Evolutionary conservation across 257 asterid genomes (phyloP).

Genomic region (Solanum microdontum): DNA sequence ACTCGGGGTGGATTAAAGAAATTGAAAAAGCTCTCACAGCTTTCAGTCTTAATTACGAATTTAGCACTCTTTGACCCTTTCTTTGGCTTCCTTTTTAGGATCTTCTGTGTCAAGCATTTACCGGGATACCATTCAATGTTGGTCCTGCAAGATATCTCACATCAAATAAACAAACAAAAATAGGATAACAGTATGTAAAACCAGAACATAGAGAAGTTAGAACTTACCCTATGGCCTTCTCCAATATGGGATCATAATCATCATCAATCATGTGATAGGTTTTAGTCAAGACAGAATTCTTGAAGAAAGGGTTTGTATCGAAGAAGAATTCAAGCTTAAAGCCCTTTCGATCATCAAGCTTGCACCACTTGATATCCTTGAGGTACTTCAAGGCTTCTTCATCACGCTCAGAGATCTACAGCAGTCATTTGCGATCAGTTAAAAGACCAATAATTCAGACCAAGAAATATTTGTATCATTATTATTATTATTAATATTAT

Average conservation of each 20-base stretch:
- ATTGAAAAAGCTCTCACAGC: constrained; percentile 81
- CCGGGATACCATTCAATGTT: constrained; percentile 70
- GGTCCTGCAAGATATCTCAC: constrained; percentile 39
- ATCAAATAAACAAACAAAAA: neutral
- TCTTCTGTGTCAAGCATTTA: constrained; percentile 70
- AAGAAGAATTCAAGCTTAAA: constrained; percentile 81
- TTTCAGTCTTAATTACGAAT: constrained; percentile 56
- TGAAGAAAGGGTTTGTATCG: constrained; percentile 69
- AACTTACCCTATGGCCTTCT: constrained; percentile 70
- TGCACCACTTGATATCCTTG: constrained; percentile 72
- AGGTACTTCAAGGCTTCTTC: constrained; percentile 74
- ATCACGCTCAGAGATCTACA: constrained; percentile 71
- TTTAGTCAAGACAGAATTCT: constrained; percentile 60
- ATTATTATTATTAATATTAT: neutral
- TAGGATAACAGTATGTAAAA: neutral
- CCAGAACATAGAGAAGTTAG: neutral
- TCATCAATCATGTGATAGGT: constrained; percentile 76
- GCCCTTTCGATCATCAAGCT: constrained; percentile 59
- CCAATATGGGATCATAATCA: constrained; percentile 56
- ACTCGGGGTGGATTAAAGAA: constrained; percentile 73
- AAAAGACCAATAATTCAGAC: neutral
- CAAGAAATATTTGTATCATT: neutral
- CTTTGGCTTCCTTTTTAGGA: constrained; percentile 70
- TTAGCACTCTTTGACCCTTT: constrained; percentile 60
- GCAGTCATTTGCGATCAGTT: neutral